Base-by-base conservation (phyloP, 306 rosid genomes). In the Cyclanthera cordifolia region DNA sequence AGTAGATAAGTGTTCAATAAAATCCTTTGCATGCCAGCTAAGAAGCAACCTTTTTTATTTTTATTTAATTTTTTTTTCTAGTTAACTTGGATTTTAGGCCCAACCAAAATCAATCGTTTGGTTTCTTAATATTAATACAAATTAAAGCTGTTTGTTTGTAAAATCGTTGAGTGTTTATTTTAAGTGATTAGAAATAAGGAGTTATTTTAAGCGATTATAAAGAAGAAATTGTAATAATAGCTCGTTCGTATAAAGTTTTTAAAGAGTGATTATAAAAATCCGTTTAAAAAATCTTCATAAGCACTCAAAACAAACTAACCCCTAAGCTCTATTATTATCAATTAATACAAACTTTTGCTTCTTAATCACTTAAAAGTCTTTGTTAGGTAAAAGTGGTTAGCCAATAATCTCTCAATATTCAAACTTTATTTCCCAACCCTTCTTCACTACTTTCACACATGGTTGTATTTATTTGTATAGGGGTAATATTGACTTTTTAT, bases 11-110 rank as follows among this genome's bases (percentile, higher is more conserved):
- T 61, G 12, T 39, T 39, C 16, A 6, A 16, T 0, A 16, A 59
- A 27, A 6, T 47, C 67, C n/a, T 61, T 61, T 61, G 69, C 69
- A 61, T 19, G 51, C 30, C 69, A 61, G 51, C 69, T 61, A 61
- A 61, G 50, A 20, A 19, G 4, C 30, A 39, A 39, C 47, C 46
- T 25, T 3, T 32, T 30, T 15, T 14, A 2, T 1, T 14, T 6
- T 55, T 24, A 4, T 55, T 47, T 47, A 14, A 4, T 1, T 1
- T 55, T 24, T 13, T 55, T 47, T 47, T 47, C 19, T 47, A 47
- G 20, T 2, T 34, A 5, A 34, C 16, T 23, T 23, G 17, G 34
- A 32, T 4, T 4, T 12, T 21, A 9, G 15, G 41, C 41, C 66
- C 39, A 58, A 58, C 30, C 66, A 58, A 58, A 27, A 58, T 58